Percentiles rank a stretch among this genome's conserved stretches.
Conservation (phyloP, 2,329 filamentous ascomycete genomes). For the Fusarium tanahbumbuense region DNA sequence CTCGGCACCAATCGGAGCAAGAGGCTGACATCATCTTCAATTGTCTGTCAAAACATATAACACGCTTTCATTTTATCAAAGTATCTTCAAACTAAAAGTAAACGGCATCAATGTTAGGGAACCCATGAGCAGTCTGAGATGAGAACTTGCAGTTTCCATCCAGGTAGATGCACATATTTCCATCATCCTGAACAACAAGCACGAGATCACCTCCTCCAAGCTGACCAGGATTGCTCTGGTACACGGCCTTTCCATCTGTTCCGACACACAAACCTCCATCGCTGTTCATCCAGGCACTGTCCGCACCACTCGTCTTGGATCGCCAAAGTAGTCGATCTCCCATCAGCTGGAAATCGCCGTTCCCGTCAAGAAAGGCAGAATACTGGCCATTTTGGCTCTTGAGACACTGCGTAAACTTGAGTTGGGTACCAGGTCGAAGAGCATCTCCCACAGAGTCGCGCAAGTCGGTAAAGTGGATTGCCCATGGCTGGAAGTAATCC, state of each 20-base stretch:
- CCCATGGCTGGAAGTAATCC: accelerated
- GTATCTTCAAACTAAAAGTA: not conserved
- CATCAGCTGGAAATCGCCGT: not conserved
- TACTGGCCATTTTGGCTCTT: not conserved
- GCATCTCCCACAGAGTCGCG: not conserved
- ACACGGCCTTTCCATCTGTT: not conserved
- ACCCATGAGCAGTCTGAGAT: not conserved
- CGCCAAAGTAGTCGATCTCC: not conserved
- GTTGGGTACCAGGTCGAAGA: not conserved
- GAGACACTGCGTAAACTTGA: not conserved
- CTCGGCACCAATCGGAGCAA: constrained; percentile 28
- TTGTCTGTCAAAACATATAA: not conserved
- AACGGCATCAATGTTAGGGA: not conserved
- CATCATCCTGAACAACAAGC: not conserved
- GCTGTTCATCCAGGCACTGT: not conserved
- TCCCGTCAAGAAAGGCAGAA: not conserved
- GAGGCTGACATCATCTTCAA: constrained; percentile 22
- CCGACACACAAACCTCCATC: not conserved
- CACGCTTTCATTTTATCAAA: not conserved
- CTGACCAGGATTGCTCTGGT: not conserved
- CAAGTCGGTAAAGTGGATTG: not conserved
- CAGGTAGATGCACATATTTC: not conserved
- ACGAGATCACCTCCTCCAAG: not conserved
- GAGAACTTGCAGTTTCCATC: too few relatives aligned
- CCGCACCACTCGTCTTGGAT: not conserved